Evolutionary conservation across 805 yeast genomes (phyloP), one percentile per base, ranked within the genome.

Genomic region (Yarrowia divulgata): DNA sequence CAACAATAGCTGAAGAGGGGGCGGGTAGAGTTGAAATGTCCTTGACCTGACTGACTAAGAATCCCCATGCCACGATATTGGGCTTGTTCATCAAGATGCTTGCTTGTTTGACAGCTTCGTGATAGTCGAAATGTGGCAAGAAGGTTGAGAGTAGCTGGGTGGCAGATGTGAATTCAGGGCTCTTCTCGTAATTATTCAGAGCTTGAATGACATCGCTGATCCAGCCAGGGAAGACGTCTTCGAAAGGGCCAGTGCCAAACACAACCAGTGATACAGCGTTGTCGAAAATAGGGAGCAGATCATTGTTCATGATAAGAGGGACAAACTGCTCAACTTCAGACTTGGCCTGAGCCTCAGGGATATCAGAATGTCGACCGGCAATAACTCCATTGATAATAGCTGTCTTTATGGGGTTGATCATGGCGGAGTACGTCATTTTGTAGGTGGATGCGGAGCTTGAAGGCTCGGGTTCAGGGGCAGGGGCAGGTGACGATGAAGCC

Each of bases 271-370:
- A 18, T 2, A 37, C 58, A 6, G 18, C 58, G 6, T 18, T 10
- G 9, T 54, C 43, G 10, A 54, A 37, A 32, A 37, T 12, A 19
- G 58, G 58, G 4, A 35, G 29, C 18, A 54, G 34, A 13, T 54
- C 13, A 12, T 54, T 43, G 43, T 54, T 37, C 58, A 54, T 16
- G 43, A 54, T 35, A 7, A 54, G 58, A 12, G 58, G 58, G 18
- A 54, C 32, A 19, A 54, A 54, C 18, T 35, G 8, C 4, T 19
- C 13, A 23, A 54, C 8, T 18, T 54, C 58, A 7, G 43, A 12
- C 13, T 1, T 1, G 12, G 58, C 58, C 43, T 54, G 58, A 2
- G 10, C n/a, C 19, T 12, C 18, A 9, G 58, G 58, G 2, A 54
- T 19, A 13, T 37, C 43, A 2, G 7, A 4, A 12, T 37, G 40